These are phyloP conservation scores for Entomortierella lignicola DNA, from an alignment of 192 early-diverging fungal genomes.

Conservation along the genomic window DNA sequence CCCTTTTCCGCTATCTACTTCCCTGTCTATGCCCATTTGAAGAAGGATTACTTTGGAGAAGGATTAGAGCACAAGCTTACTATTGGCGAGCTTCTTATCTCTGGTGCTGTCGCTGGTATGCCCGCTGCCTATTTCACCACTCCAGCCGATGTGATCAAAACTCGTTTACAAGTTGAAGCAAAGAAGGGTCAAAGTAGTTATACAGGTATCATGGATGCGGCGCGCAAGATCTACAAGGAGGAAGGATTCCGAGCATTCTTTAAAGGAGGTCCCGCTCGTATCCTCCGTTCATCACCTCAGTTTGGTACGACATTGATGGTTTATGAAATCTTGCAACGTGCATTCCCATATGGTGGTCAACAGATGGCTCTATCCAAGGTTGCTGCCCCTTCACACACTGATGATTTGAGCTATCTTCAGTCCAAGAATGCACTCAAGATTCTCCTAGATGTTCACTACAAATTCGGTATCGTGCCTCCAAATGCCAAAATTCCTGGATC, in stretches of 20 bases:
- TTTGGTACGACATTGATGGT: slow-evolving; percentile 94
- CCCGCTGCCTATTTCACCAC: slow-evolving; percentile 97
- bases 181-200: slow-evolving; percentile 89
- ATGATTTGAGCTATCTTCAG: slow-evolving; percentile 55
- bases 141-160: slow-evolving; percentile 98
- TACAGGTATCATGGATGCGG: slow-evolving; percentile 86
- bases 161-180: slow-evolving; percentile 94
- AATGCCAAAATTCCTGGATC: slow-evolving; percentile 27
- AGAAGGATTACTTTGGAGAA: slow-evolving; percentile 91
- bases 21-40: slow-evolving; percentile 95
- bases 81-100: slow-evolving; percentile 75
- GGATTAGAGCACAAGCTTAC: slow-evolving; percentile 76
- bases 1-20: slow-evolving; percentile 99
- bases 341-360: slow-evolving; percentile 61
- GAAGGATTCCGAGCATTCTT: slow-evolving; percentile 97
- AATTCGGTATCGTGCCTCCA: slow-evolving; percentile 49
- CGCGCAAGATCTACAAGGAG: slow-evolving; percentile 86
- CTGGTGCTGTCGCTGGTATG: slow-evolving; percentile 96
- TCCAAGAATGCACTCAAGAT: slow-evolving; percentile 69
- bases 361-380: slow-evolving; percentile 31
- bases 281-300: slow-evolving; percentile 93
- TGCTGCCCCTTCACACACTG: slow-evolving; percentile 15
- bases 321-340: slow-evolving; percentile 88
- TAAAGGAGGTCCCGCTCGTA: slow-evolving; percentile 93
- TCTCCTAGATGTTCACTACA: slow-evolving; percentile 58